Percentiles rank a stretch among this genome's conserved stretches.
phyloP scores from a whole-genome alignment of 2,329 filamentous ascomycete genomes.

The Stemphylium lycopersici region DNA sequence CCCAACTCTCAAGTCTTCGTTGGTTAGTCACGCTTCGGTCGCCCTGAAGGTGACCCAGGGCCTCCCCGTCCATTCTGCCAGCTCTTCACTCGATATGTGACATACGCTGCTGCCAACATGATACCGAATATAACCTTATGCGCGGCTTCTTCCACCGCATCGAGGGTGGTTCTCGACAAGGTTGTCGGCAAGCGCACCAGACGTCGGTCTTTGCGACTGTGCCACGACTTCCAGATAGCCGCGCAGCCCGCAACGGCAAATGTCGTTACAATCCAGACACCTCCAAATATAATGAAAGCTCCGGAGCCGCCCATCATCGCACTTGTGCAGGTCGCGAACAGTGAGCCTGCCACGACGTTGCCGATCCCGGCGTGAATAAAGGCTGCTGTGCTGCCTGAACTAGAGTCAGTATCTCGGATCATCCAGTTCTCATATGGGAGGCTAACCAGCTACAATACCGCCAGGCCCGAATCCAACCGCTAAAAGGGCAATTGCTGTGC shows the following conservation, averaged over 20 bases:
- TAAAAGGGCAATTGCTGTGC: slow-evolving; percentile 5
- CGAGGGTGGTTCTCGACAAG: no score
- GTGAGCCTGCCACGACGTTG: slow-evolving; percentile 23
- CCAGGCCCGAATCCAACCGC: slow-evolving; percentile 6
- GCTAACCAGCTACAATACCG: slow-evolving; percentile 7
- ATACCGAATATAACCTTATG: background rate
- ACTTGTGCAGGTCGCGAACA: slow-evolving; percentile 32
- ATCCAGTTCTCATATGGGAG: background rate
- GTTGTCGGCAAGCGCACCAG: background rate
- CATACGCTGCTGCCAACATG: background rate
- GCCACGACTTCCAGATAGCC: background rate
- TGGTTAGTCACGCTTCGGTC: background rate
- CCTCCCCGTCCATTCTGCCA: background rate
- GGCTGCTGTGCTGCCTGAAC: slow-evolving; percentile 30
- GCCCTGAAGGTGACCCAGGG: background rate
- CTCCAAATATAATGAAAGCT: slow-evolving; percentile 14
- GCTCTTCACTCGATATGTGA: background rate
- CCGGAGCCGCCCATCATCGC: slow-evolving; percentile 36
- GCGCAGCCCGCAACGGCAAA: background rate
- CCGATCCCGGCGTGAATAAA: slow-evolving; percentile 29
- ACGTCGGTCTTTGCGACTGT: background rate
- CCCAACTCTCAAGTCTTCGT: no score
- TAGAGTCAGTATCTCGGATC: background rate
- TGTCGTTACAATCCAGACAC: background rate
- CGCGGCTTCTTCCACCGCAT: background rate